phyloP scores from a whole-genome alignment of 1,139 yeast species.

The Candida smagusa region DNA sequence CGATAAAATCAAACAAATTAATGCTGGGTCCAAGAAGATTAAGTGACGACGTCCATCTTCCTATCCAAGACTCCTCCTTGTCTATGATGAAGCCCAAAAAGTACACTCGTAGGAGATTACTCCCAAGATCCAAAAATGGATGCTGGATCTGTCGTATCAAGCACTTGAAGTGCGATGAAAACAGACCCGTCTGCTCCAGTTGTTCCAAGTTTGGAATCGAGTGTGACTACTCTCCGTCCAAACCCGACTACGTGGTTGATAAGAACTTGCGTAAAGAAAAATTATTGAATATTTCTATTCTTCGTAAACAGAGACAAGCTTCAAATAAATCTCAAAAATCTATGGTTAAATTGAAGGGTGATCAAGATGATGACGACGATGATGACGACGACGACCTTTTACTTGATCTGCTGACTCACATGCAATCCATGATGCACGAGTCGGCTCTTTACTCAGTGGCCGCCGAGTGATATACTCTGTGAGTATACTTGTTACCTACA shows the following conservation, averaged over 20 bases:
- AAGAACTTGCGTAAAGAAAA: slow-evolving; percentile 34
- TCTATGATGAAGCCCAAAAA: slow-evolving; percentile 24
- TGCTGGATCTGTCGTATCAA: slow-evolving; percentile 53
- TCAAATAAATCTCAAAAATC: slow-evolving; percentile 7
- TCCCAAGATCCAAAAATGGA: slow-evolving; percentile 44
- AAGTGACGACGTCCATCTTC: neutral
- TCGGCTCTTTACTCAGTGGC: slow-evolving; percentile 2
- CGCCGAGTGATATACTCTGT: slow-evolving; percentile 1
- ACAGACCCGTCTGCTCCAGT: slow-evolving; percentile 36
- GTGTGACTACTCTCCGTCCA: slow-evolving; percentile 43
- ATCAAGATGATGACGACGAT: slow-evolving; percentile 3
- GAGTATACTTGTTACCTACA: neutral
- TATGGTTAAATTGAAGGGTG: slow-evolving; percentile 1
- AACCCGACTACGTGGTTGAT: slow-evolving; percentile 42
- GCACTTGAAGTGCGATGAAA: slow-evolving; percentile 48
- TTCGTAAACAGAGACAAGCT: slow-evolving; percentile 28
- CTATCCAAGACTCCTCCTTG: neutral
- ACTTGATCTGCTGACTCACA: neutral
- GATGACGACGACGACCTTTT: slow-evolving; percentile 4
- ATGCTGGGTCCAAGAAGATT: neutral
- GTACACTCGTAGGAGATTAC: slow-evolving; percentile 39
- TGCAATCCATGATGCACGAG: slow-evolving; percentile 4
- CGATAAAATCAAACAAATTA: slow-evolving; percentile 11
- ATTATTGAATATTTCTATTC: slow-evolving; percentile 29
- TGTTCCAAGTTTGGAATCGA: slow-evolving; percentile 41